phyloP scores from a whole-genome alignment of 495 filamentous ascomycete genomes.

The Penicillium psychrofluorescens region DNA sequence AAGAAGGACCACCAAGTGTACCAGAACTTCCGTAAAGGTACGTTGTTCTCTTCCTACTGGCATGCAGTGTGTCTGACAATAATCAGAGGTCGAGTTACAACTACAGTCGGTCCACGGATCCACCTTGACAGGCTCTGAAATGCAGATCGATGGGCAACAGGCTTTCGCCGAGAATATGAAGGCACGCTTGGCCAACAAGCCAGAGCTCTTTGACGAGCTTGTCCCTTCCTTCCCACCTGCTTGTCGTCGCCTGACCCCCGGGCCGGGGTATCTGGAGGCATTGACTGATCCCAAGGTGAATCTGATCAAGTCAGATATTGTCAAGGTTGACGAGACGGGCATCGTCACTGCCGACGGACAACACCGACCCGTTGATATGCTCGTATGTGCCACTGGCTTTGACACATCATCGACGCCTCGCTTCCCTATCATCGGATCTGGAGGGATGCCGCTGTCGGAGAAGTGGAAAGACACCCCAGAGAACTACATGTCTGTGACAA shows the following conservation, averaged over 20 bases:
- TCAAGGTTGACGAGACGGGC: conserved; percentile 37
- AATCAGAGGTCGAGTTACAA: conserved; percentile 33
- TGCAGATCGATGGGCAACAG: conserved; percentile 26
- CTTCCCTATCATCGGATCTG: conserved; percentile 43
- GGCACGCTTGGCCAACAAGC: conserved; percentile 27
- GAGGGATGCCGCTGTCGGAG: conserved; percentile 39
- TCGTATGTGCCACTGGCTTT: conserved; percentile 51
- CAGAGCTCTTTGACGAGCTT: conserved; percentile 24
- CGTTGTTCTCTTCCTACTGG: neutral
- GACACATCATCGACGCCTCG: conserved; percentile 41
- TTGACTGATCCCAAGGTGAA: conserved; percentile 39
- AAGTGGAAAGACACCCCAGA: conserved; percentile 45
- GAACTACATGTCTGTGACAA: conserved; percentile 52
- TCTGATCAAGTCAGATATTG: conserved; percentile 32
- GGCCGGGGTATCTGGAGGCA: conserved; percentile 42
- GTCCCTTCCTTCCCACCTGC: conserved; percentile 38
- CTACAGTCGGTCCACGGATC: conserved; percentile 40
- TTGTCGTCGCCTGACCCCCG: conserved; percentile 46
- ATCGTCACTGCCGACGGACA: conserved; percentile 43
- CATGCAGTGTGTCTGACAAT: neutral
- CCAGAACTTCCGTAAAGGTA: conserved; percentile 38
- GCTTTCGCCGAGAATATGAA: conserved; percentile 37
- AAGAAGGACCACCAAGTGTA: conserved; percentile 31
- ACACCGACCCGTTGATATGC: conserved; percentile 29
- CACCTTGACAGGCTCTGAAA: conserved; percentile 27